Conservation (phyloP, 163 green algal species). For the Chlamydomonas reinhardtii region DNA sequence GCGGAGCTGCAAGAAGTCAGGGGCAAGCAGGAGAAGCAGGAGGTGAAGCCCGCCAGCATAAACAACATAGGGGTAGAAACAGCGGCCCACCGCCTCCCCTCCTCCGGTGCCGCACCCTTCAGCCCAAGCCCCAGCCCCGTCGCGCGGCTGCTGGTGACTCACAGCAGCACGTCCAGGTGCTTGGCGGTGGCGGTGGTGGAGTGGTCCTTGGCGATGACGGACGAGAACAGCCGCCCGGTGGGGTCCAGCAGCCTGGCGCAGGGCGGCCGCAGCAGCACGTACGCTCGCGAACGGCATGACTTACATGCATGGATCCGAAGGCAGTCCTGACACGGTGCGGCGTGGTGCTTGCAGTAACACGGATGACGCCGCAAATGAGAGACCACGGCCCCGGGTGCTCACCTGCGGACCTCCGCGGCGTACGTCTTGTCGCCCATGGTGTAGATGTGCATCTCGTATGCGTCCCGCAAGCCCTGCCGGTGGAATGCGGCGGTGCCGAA, state of each 20-base stretch:
- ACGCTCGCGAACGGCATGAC: background rate
- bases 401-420: constrained; percentile 75
- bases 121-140: too few species aligned
- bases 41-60: too few species aligned
- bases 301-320: too few species aligned
- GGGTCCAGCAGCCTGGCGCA: constrained; percentile 31
- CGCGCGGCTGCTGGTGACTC: background rate
- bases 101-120: too few species aligned
- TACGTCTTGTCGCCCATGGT: constrained; percentile 93
- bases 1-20: constrained; percentile 51
- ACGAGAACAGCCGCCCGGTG: constrained; percentile 6
- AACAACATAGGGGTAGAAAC: too few species aligned
- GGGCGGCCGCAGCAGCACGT: background rate
- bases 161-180: constrained; percentile 57
- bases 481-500: too few species aligned
- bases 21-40: too few species aligned
- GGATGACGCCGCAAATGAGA: too few species aligned
- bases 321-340: too few species aligned
- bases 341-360: too few species aligned
- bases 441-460: constrained; percentile 93
- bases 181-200: constrained; percentile 62
- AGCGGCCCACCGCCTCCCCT: too few species aligned
- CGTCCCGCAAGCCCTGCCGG: constrained; percentile 22
- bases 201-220: constrained; percentile 56
- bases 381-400: background rate